phyloP scores from a whole-genome alignment of 352 stramenopile genomes.

The Lagenidium sp. region DNA sequence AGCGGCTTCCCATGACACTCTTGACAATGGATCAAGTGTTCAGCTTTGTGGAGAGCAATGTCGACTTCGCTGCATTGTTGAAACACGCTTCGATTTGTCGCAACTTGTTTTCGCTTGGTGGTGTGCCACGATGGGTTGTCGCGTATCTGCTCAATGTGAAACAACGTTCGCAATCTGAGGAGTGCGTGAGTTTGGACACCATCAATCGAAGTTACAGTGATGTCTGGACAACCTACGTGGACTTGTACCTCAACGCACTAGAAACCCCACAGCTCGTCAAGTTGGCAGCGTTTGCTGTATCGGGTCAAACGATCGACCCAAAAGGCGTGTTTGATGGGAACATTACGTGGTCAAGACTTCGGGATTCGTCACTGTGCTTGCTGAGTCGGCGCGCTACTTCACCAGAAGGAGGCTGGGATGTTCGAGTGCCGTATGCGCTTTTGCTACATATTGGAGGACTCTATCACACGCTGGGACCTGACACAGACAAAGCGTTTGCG shows the following conservation, averaged over 20 bases:
- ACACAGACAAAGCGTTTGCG: slow-evolving; percentile 3
- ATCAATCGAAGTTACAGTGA: slow-evolving; percentile 2
- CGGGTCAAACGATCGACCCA: slow-evolving; percentile 6
- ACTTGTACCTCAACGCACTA: slow-evolving; percentile 1
- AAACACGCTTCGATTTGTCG: no score
- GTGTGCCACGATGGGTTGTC: slow-evolving; percentile 17
- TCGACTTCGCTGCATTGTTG: no score
- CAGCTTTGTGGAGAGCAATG: slow-evolving; percentile 12
- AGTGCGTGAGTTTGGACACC: no score
- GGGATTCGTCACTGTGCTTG: slow-evolving; percentile 19
- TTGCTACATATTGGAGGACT: slow-evolving; percentile 9
- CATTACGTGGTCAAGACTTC: slow-evolving; percentile 16
- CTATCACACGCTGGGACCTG: background rate
- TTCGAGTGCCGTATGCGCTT: slow-evolving; percentile 10
- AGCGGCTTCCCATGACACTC: slow-evolving; percentile 15
- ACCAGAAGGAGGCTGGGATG: slow-evolving; percentile 4
- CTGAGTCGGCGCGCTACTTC: slow-evolving; percentile 9
- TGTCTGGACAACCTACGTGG: slow-evolving; percentile 3
- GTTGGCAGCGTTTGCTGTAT: slow-evolving; percentile 8
- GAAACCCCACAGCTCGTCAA: slow-evolving; percentile 2
- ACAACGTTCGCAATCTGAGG: no score
- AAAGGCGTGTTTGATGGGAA: slow-evolving; percentile 5
- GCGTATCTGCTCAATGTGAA: slow-evolving; percentile 16
- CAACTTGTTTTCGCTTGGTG: no score
- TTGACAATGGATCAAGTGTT: slow-evolving; percentile 20